Evolutionary conservation across 768 basidiomycete genomes (phyloP).

Genomic region (Filobasidium floriforme): DNA sequence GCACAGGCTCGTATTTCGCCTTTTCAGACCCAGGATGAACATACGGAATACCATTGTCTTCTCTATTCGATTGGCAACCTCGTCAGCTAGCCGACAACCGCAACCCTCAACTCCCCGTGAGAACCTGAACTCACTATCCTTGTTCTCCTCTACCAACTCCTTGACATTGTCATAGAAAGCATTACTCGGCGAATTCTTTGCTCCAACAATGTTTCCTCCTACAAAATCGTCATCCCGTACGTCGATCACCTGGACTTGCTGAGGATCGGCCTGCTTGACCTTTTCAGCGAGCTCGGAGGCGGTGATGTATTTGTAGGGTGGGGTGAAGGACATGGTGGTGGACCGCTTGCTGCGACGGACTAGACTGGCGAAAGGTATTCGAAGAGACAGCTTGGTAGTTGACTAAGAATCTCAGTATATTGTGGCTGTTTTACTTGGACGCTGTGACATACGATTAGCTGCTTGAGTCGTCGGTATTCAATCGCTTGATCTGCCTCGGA

Average conservation of each 20-base stretch:
- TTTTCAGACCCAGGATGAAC: conserved; percentile 17
- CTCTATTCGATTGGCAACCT: conserved; percentile 22
- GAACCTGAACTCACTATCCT: conserved; percentile 27
- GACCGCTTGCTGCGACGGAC: background rate
- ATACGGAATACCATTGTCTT: conserved; percentile 40
- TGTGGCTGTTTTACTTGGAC: too few relatives aligned
- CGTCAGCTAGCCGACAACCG: too few relatives aligned
- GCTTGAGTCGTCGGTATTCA: too few relatives aligned
- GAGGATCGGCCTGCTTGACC: conserved; percentile 28
- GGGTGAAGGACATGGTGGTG: conserved; percentile 27
- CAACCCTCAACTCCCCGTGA: too few relatives aligned
- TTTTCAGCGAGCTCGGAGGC: conserved; percentile 38
- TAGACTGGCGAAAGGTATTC: background rate
- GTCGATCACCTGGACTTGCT: conserved; percentile 34
- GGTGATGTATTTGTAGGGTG: conserved; percentile 36
- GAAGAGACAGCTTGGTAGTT: background rate
- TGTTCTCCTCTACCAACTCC: conserved; percentile 35
- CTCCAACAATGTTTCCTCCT: conserved; percentile 42
- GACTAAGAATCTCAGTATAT: too few relatives aligned
- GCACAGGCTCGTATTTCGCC: too few relatives aligned
- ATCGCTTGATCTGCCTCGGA: too few relatives aligned
- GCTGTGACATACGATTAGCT: too few relatives aligned
- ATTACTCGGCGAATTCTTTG: conserved; percentile 38
- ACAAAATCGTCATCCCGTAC: conserved; percentile 42
- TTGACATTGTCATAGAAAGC: conserved; percentile 36